phyloP scores from a whole-genome alignment of 179 eudicot genomes.

The Gypsophila paniculata region DNA sequence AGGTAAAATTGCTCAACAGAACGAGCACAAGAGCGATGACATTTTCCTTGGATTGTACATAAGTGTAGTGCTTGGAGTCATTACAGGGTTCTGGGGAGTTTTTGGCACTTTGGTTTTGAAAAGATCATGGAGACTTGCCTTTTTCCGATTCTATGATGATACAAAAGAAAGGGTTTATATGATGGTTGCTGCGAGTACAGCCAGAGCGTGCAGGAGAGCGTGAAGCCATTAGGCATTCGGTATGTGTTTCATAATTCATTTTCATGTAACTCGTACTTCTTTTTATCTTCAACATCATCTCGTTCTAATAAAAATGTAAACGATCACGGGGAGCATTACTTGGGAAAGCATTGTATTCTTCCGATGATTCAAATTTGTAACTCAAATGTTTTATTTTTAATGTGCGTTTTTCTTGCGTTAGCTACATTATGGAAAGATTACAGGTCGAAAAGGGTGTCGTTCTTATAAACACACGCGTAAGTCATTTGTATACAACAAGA shows the following conservation, averaged over 20 bases:
- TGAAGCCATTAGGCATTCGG: neutral
- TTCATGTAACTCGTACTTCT: no score
- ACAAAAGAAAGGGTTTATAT: neutral
- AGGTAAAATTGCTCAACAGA: neutral
- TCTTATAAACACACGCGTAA: no score
- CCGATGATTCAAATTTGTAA: no score
- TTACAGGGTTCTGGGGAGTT: constrained; percentile 26
- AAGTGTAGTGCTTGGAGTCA: constrained; percentile 26
- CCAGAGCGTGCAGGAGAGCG: constrained; percentile 1
- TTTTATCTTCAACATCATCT: no score
- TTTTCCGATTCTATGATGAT: constrained; percentile 13
- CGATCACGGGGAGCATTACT: no score
- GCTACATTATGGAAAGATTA: no score
- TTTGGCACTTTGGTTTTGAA: constrained; percentile 22
- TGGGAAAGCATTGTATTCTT: no score
- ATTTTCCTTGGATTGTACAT: constrained; percentile 19
- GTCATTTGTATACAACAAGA: constrained; percentile 1
- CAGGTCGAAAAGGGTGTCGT: no score
- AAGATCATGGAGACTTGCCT: constrained; percentile 21
- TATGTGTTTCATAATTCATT: no score
- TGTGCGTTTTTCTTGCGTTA: no score
- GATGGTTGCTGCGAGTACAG: neutral
- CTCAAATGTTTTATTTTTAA: no score
- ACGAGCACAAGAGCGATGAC: constrained; percentile 4
- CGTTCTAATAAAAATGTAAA: no score